A percentile compares a stretch with the other conserved stretches of the same genome.
Conservation (phyloP, 352 stramenopile species). For the Globisporangium uncinulatum region DNA sequence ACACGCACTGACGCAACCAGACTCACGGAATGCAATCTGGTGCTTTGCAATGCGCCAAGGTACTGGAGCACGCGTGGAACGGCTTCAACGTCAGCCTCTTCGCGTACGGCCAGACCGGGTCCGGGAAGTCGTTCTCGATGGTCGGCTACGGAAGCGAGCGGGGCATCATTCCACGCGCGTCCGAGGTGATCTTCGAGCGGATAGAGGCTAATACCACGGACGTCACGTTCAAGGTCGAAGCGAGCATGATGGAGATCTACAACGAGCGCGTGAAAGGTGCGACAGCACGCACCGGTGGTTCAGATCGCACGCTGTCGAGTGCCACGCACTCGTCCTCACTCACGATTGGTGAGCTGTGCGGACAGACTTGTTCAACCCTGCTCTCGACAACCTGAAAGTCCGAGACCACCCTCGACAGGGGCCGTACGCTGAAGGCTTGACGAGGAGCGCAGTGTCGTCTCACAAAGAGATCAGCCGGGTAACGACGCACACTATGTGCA, state of each 20-base stretch:
- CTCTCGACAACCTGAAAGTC: constrained; percentile 84
- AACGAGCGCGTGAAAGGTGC: constrained; percentile 84
- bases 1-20: background rate
- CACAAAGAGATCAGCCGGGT: constrained; percentile 79
- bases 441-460: constrained; percentile 68
- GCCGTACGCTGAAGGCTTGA: constrained; percentile 79
- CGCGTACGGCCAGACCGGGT: constrained; percentile 83
- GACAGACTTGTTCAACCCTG: constrained; percentile 79
- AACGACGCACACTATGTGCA: background rate
- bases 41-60: constrained; percentile 12
- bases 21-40: background rate
- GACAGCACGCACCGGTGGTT: no score
- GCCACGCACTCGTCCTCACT: background rate
- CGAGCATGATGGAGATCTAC: constrained; percentile 90
- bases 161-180: constrained; percentile 81
- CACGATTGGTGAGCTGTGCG: background rate
- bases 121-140: constrained; percentile 87
- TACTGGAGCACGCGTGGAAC: constrained; percentile 87
- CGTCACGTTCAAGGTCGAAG: constrained; percentile 81
- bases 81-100: constrained; percentile 89
- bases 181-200: constrained; percentile 77
- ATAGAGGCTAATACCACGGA: constrained; percentile 43
- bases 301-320: background rate
- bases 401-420: constrained; percentile 81
- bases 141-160: constrained; percentile 78